Base-by-base conservation (phyloP, 2,329 filamentous ascomycete species). In the Talaromyces funiculosus region DNA sequence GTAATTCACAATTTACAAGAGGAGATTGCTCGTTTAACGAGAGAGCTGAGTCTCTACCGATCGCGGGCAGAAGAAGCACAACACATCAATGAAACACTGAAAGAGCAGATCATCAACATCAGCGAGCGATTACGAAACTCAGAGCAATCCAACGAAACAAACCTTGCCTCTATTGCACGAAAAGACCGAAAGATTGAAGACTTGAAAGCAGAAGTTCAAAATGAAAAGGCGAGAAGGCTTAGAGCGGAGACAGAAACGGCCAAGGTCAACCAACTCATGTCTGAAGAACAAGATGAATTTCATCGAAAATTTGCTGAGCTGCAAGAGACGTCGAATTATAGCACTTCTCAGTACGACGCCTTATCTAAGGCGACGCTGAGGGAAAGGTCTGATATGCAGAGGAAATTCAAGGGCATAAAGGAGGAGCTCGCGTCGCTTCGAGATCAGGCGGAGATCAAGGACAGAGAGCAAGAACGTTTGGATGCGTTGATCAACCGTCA, bases 1-100 rank as follows among this genome's bases (percentile, higher is more conserved):
- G 79, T 81, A 20, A 81, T 81, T 57, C 78, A 81, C 62, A 77
- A 78, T 60, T 68, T 81, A 35, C 78, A 80, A 66, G 78, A 78
- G 63, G 78, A 81, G 51, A 80, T 80, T 61, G 79, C 79, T 29
- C 77, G 78, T 24, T 65, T 80, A 42, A 79, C 75, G 10, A 74
- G 79, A 18, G 79, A 81, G 62, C 77, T 75, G 63, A 75, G 72
- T 54, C 66, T 81, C 22, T 74, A 77, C 61, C 75, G 74, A 61
- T 77, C 73, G 33, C 74, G 75, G 14, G 74, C 74, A 7, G 79
- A 81, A 62, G 79, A 81, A 62, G 73, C 76, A 4, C 77, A 80
- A 62, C 73, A 77, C 35, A 73, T 72, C 45, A 80, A 79, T 60
- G 79, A 81, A 63, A 71, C 75, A 1, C 68, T 77, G 43, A 77